phyloP scores from a whole-genome alignment of 768 basidiomycete species.

The Panus rudis region DNA sequence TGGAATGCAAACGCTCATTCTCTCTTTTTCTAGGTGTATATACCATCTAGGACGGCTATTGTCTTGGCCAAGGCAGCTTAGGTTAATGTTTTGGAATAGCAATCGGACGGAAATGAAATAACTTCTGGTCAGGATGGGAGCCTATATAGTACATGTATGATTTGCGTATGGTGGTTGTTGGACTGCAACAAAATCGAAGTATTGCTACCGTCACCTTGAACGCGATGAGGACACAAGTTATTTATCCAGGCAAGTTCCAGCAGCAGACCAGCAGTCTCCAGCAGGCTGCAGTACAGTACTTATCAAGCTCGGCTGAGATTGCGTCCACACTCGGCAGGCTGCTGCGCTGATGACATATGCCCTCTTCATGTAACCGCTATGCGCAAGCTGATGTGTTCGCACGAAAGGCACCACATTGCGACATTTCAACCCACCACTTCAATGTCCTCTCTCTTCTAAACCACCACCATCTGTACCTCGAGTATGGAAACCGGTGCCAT shows the following conservation, averaged over 20 bases:
- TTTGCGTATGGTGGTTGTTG: not conserved
- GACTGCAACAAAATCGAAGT: not conserved
- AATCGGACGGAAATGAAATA: not conserved
- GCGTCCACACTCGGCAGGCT: too few relatives aligned
- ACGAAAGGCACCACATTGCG: too few relatives aligned
- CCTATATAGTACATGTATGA: constrained; percentile 2
- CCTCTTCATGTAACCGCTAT: not conserved
- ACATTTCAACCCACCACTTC: not conserved
- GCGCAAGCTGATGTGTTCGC: too few relatives aligned
- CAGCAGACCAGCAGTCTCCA: not conserved
- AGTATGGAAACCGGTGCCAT: too few relatives aligned
- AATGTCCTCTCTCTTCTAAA: constrained; percentile 1
- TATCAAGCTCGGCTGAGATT: too few relatives aligned
- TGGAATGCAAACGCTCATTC: not conserved
- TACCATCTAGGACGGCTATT: constrained; percentile 60
- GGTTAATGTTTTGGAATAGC: not conserved
- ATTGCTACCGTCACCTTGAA: too few relatives aligned
- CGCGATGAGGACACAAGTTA: not conserved
- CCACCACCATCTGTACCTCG: constrained; percentile 4
- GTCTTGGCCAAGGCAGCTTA: constrained; percentile 48
- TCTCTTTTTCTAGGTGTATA: constrained; percentile 47
- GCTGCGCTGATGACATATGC: not conserved
- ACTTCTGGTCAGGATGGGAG: not conserved
- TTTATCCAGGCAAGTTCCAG: not conserved
- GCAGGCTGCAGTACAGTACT: too few relatives aligned